Base-by-base conservation (phyloP, 371 early-diverging fungal species). In the Lichtheimia ramosa region DNA sequence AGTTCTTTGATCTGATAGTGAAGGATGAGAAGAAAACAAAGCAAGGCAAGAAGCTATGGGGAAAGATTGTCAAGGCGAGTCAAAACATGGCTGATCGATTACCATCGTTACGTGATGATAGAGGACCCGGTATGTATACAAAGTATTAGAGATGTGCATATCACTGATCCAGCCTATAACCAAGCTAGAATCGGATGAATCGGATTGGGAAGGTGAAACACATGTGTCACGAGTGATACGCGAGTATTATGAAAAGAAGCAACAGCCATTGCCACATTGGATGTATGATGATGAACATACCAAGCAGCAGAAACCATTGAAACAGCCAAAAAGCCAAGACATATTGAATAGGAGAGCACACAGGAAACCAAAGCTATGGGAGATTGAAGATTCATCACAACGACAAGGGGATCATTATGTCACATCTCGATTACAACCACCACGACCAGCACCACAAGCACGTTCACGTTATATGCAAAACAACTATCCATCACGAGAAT, bases 161-260 rank as follows among this genome's bases (percentile, higher is more conserved):
- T 25, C 25, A 25, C 46, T 46, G 10, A 46, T 1, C 16, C 16
- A 28, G 7, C 12, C 3, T 15, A 14, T 10, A 10, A 40, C n/a
- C 14, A 54, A 54, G 7, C 8, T 20, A 46, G 46, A 46, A 18
- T 46, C 46, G 18, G 83, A 85, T 54, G 76, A 73, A 39, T 78
- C 77, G 2, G 83, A 79, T 28, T 67, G 73, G 62, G 83, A 85
- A 69, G 83, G 81, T 25, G 86, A 85, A 62, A 64, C 83, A 2
- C 83, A 85, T 59, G 73, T 85, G 25, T 62, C 76, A 7, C 70
- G 83, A 18, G 56, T 82, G 18, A 68, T 85, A 15, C 65, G 82
- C 14, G 83, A 83, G 58, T 69, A 79, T 54, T 65, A 71, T 55
- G 75, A 80, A 51, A 73, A 79, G 56, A 79, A 79, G 55, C 73